phyloP scores from a whole-genome alignment of 306 rosid genomes.

The Cucurbita ficifolia region DNA sequence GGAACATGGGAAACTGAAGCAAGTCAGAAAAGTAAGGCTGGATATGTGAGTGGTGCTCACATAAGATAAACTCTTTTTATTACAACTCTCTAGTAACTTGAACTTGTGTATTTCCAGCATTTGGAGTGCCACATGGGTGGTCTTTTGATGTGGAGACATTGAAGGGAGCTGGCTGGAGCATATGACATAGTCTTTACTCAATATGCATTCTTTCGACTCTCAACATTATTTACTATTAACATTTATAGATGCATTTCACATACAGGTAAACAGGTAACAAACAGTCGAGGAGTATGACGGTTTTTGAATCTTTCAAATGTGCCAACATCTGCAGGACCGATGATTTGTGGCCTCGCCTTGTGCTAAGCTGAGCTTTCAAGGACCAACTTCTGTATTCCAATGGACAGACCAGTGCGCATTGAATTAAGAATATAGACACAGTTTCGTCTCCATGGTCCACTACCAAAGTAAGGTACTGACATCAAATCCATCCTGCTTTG shows the following conservation, averaged over 20 bases:
- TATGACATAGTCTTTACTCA: conserved; percentile 2
- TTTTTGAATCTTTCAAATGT: not conserved
- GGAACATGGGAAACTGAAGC: conserved; percentile 1
- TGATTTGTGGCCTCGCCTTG: not conserved
- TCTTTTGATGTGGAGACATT: conserved; percentile 6
- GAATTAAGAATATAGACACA: conserved; percentile 3
- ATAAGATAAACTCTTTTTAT: not conserved
- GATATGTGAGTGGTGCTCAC: conserved; percentile 2
- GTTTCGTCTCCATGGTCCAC: conserved; percentile 6
- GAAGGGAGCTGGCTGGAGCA: not conserved
- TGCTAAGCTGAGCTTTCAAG: not conserved
- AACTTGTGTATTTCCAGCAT: not conserved
- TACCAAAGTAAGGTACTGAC: not conserved
- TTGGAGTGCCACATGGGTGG: conserved; percentile 9
- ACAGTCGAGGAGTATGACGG: not conserved
- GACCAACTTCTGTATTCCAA: not conserved
- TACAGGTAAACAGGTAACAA: conserved; percentile 1
- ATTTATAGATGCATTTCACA: conserved; percentile 5
- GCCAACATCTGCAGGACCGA: conserved; percentile 2
- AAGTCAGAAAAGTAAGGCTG: conserved; percentile 5
- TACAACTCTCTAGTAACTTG: not conserved
- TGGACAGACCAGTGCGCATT: conserved; percentile 1
- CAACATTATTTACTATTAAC: conserved; percentile 1
- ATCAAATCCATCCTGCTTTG: not conserved
- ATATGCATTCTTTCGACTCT: not conserved